These are phyloP conservation scores for Capsaspora owczarzaki DNA, from an alignment of 78 protist genomes.

Conservation along the genomic window DNA sequence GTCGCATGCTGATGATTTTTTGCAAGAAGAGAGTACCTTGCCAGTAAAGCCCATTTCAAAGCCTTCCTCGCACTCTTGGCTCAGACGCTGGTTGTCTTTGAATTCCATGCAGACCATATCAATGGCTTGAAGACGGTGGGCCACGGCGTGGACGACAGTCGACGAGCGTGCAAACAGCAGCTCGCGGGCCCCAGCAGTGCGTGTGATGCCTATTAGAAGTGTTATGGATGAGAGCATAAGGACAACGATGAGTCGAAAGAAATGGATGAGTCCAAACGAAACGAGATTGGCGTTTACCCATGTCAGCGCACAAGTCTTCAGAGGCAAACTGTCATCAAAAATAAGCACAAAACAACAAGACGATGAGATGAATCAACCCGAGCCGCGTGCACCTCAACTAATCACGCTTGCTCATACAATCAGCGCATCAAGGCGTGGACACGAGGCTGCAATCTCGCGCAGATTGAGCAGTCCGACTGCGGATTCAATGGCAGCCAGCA, in stretches of 20 bases:
- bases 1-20: too few species aligned
- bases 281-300: neutral
- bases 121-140: constrained; percentile 7
- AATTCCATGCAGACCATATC: constrained; percentile 5
- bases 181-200: neutral
- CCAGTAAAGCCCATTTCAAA: constrained; percentile 4
- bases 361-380: neutral
- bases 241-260: neutral
- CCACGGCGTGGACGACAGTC: neutral
- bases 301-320: constrained; percentile 14
- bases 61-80: constrained; percentile 2
- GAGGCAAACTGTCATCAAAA: neutral
- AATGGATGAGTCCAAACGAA: too few species aligned
- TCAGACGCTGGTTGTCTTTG: neutral
- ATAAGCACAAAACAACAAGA: neutral
- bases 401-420: neutral
- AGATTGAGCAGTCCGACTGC: constrained; percentile 11
- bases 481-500: constrained; percentile 1
- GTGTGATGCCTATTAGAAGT: neutral
- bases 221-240: neutral
- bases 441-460: neutral
- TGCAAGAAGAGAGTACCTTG: neutral
- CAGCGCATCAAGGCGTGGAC: neutral
- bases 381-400: neutral
- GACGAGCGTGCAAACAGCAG: neutral